Percentiles rank a stretch among this genome's conserved stretches.
phyloP scores from a whole-genome alignment of 768 basidiomycete species.

The Solioccasus polychromus region DNA sequence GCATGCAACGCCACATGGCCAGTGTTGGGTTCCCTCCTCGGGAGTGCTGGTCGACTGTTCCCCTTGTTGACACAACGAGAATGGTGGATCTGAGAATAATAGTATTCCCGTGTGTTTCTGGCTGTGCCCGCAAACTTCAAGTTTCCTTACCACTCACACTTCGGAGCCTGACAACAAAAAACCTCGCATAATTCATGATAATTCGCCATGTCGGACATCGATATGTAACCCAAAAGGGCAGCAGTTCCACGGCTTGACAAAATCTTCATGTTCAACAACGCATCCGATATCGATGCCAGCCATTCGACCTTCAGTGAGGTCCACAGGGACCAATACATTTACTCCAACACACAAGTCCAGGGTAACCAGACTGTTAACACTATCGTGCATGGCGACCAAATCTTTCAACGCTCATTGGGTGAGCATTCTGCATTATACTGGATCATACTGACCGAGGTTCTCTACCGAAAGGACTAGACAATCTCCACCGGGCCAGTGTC shows the following conservation, averaged over 20 bases:
- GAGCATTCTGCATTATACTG: not conserved
- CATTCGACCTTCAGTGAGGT: constrained; percentile 22
- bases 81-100: too few species aligned
- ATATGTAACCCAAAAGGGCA: too few species aligned
- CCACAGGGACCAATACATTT: constrained; percentile 14
- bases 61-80: too few species aligned
- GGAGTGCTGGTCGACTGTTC: too few species aligned
- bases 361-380: constrained; percentile 15
- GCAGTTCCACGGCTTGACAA: not conserved
- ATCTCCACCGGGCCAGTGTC: constrained; percentile 10
- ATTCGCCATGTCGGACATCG: too few species aligned
- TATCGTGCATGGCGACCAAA: constrained; percentile 20
- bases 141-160: too few species aligned
- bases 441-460: not conserved
- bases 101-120: too few species aligned
- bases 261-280: constrained; percentile 16
- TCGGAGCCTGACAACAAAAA: too few species aligned
- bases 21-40: too few species aligned
- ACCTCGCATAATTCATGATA: too few species aligned
- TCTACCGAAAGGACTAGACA: constrained; percentile 12
- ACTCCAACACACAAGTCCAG: constrained; percentile 7
- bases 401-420: constrained; percentile 12
- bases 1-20: too few species aligned
- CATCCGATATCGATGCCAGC: constrained; percentile 16
- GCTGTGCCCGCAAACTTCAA: too few species aligned